Evolutionary conservation across 257 asterid species (phyloP).

Genomic region (Plectranthus barbatus): DNA sequence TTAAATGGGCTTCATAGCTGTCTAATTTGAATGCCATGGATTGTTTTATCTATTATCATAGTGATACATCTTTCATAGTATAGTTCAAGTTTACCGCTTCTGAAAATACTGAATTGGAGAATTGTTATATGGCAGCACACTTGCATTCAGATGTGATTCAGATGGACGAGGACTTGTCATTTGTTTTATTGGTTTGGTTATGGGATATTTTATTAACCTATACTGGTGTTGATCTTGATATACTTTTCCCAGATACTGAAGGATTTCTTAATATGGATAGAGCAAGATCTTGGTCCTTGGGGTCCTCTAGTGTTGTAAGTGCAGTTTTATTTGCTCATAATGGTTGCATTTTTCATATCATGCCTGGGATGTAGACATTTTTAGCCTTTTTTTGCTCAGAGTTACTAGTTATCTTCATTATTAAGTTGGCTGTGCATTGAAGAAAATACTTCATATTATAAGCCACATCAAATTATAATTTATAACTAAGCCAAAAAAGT

Average conservation of each 20-base stretch:
- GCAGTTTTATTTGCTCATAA: constrained; percentile 7
- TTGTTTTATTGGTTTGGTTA: neutral
- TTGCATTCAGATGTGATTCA: neutral
- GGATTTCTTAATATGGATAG: constrained; percentile 83
- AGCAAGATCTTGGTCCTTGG: constrained; percentile 98
- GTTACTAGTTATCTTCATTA: neutral
- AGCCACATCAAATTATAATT: no score
- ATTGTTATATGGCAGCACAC: neutral
- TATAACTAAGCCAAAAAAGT: no score
- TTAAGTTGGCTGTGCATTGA: neutral
- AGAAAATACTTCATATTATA: constrained; percentile 2
- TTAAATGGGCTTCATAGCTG: neutral
- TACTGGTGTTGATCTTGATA: neutral
- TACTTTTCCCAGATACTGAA: constrained; percentile 57
- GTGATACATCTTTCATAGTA: neutral
- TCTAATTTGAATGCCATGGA: neutral
- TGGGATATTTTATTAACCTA: neutral
- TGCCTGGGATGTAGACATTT: neutral
- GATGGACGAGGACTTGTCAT: neutral
- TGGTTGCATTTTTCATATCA: neutral
- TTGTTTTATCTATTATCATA: neutral
- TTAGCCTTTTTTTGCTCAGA: no score
- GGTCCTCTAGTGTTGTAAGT: constrained; percentile 98
- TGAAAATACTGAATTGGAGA: neutral
- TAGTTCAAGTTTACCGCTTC: neutral